Percentiles rank a stretch among this genome's conserved stretches.
Evolutionary conservation across 208 protist species (phyloP).

Genomic region (Porcisia hertigi): DNA sequence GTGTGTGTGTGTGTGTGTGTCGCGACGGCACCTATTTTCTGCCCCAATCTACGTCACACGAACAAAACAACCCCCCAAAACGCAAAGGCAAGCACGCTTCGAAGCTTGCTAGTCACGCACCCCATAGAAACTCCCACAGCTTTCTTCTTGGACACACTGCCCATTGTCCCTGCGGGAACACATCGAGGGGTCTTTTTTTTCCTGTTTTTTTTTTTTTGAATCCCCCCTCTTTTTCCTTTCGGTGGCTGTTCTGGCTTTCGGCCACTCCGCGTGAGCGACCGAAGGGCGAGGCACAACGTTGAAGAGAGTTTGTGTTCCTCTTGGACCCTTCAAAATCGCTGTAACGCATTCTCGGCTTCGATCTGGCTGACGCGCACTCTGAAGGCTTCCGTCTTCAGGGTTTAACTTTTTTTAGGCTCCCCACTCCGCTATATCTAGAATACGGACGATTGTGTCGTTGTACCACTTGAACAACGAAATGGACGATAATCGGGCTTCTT

Average conservation of each 20-base stretch:
- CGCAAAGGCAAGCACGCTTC: background rate
- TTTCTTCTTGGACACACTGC: background rate
- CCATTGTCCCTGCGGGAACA: background rate
- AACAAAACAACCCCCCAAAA: background rate
- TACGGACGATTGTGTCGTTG: background rate
- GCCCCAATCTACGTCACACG: background rate
- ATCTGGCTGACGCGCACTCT: background rate
- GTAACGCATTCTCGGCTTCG: background rate
- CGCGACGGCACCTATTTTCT: background rate
- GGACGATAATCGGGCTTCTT: conserved; percentile 13
- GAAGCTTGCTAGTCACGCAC: background rate
- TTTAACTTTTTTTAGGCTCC: background rate
- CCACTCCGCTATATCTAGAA: background rate
- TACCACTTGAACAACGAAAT: background rate
- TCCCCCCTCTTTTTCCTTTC: background rate
- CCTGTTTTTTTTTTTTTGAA: background rate
- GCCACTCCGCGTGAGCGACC: background rate
- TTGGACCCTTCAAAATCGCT: background rate
- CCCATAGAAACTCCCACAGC: background rate
- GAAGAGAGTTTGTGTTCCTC: background rate
- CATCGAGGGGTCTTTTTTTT: background rate
- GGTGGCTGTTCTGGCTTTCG: background rate
- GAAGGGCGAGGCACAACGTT: background rate
- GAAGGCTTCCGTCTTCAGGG: background rate
- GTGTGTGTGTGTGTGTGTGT: background rate